Base-by-base conservation (phyloP, 2,329 filamentous ascomycete species). In the Fusarium xylarioides region DNA sequence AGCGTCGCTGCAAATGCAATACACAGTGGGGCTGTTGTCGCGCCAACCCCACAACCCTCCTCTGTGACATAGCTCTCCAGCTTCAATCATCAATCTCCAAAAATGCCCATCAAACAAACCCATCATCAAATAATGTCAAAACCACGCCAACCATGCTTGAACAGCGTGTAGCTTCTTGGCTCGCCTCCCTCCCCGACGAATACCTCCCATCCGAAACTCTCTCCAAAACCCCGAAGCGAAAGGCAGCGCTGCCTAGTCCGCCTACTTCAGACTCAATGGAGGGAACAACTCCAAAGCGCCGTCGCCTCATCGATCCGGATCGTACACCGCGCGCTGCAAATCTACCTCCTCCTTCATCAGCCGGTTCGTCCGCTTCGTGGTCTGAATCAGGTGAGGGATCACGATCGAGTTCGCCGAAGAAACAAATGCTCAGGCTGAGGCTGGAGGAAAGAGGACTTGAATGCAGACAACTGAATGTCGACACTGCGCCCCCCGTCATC, bases 321-420 rank as follows among this genome's bases (percentile, higher is more conserved):
- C 40, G 40, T 2, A 69, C 65, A 0, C 66, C 64, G 0, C 57
- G 66, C 23, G 64, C 57, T 9, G 19, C n/a, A 9, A 42, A 69
- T 2, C 16, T 63, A 0, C 64, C 57, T 23, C 50, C 40, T 11
- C 44, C 64, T 3, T 59, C 38, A 12, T 69, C 57, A 3, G 40
- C 35, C 2, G 28, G 50, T 12, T 69, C 59, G 0, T 62, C 66
- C 7, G n/a, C 61, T n/a, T 69, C 66, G 6, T 63, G 64, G 66
- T 63, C 57, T 32, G 66, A 68, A n/a, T 63, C 57, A 0, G 66
- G 64, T 3, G 57, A 68, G 19, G 64, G 50, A 2, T 74, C 71
- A 0, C 68, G 71, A 4, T 67, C 71, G 19, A 60, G 40, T 14
- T 74, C 71, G 5, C 73, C 68, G 0, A 74, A 74, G 49, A 74